Evolutionary conservation across 2,329 filamentous ascomycete genomes (phyloP).

Genomic region (Cercospora sp.): DNA sequence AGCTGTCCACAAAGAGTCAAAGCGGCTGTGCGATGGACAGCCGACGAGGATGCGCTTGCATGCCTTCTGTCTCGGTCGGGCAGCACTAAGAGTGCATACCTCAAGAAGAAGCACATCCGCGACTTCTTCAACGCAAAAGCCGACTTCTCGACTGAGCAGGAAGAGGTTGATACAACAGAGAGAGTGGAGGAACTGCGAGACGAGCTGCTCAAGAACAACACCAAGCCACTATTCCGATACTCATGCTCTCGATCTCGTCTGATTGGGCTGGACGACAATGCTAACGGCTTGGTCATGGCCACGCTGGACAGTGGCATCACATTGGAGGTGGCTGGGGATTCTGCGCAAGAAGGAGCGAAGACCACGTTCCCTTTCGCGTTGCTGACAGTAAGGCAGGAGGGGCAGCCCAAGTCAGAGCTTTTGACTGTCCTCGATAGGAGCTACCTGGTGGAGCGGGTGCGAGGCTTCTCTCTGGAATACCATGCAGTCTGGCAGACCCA

Average conservation of each 20-base stretch:
- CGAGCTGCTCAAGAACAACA: conserved; percentile 50
- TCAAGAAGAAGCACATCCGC: conserved; percentile 46
- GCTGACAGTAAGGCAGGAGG: conserved; percentile 53
- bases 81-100: conserved; percentile 35
- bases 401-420: conserved; percentile 41
- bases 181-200: conserved; percentile 37
- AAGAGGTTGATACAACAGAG: conserved; percentile 29
- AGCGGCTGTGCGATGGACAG: conserved; percentile 34
- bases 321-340: conserved; percentile 39
- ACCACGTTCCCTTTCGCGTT: conserved; percentile 53
- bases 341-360: conserved; percentile 17
- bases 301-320: conserved; percentile 51
- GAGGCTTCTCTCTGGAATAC: conserved; percentile 56
- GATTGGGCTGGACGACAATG: conserved; percentile 48
- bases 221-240: conserved; percentile 50
- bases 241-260: conserved; percentile 51
- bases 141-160: conserved; percentile 29
- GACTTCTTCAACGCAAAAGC: conserved; percentile 41
- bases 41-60: conserved; percentile 34
- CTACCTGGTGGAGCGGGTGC: conserved; percentile 49
- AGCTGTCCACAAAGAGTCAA: conserved; percentile 35
- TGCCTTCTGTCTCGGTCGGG: conserved; percentile 26
- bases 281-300: conserved; percentile 48
- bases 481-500: conserved; percentile 54
- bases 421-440: conserved; percentile 49